Percentiles rank a stretch among this genome's conserved stretches.
phyloP scores from a whole-genome alignment of 2,329 filamentous ascomycete species.

The Fusarium gaditjirri region DNA sequence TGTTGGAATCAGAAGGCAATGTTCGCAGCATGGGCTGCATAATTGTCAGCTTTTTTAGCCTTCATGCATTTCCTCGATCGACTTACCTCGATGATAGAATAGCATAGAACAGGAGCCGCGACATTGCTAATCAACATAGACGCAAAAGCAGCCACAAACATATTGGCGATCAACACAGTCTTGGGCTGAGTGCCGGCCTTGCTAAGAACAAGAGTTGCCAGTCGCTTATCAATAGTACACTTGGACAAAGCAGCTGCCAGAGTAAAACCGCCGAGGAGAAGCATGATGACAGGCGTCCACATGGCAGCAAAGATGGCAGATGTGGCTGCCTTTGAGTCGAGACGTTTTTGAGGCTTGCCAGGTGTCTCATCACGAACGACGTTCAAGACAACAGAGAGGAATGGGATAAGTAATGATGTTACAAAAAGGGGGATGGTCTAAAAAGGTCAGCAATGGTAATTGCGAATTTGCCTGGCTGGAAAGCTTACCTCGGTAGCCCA shows the following conservation, averaged over 20 bases:
- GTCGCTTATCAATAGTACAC: slow-evolving; percentile 96
- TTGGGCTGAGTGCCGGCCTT: slow-evolving; percentile 92
- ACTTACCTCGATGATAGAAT: slow-evolving; percentile 91
- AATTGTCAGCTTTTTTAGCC: slow-evolving; percentile 13
- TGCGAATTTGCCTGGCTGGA: background rate
- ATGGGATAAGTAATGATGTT: slow-evolving; percentile 92
- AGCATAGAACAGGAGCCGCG: slow-evolving; percentile 94
- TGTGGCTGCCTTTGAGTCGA: slow-evolving; percentile 84
- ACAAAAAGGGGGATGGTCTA: slow-evolving; percentile 96
- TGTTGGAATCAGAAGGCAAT: slow-evolving; percentile 86
- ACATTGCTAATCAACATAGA: slow-evolving; percentile 99
- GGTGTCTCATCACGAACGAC: slow-evolving; percentile 81
- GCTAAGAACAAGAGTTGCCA: slow-evolving; percentile 94
- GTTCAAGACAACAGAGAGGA: slow-evolving; percentile 86
- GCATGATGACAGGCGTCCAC: slow-evolving; percentile 99
- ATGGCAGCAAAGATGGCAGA: slow-evolving; percentile 90
- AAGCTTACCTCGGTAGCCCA: slow-evolving; percentile 90
- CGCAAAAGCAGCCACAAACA: slow-evolving; percentile 97
- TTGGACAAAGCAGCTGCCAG: slow-evolving; percentile 95
- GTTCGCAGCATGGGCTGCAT: slow-evolving; percentile 89
- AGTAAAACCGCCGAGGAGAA: slow-evolving; percentile 94
- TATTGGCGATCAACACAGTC: slow-evolving; percentile 93
- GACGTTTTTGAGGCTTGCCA: slow-evolving; percentile 68
- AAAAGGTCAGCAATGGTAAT: slow-evolving; percentile 17
- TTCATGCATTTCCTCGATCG: background rate